Evolutionary conservation across 1,284 basidiomycete genomes (phyloP), one percentile per base, ranked within the genome.

Genomic region (Limonomyces culmigenus): DNA sequence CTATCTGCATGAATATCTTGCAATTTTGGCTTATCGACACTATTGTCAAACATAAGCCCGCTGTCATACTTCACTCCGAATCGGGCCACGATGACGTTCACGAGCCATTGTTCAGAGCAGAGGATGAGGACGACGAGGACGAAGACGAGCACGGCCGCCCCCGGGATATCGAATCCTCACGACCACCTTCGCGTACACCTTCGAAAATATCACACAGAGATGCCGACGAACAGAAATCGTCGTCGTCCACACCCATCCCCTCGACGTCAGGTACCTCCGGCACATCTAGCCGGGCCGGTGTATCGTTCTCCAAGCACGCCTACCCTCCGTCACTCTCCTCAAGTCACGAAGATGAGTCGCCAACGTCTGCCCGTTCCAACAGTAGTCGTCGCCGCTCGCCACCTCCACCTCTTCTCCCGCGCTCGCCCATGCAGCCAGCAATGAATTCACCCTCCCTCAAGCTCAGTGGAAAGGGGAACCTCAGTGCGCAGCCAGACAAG

Each of bases 1-100:
- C 92, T 1, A 77, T 92, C 41, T 63, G 80, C 39, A 95, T 95
- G 89, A 96, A 91, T 53, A 60, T 91, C 34, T 45, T 89, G 14
- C 88, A 93, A 52, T 86, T 86, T 60, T 86, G 83, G 83, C 58
- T 85, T 34, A 84, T 85, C 39, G 83, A 87, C 55, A 84, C 84
- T 0, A 85, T 88, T 42, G 79, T 88, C 50, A 87, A 56, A 20
- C n/a, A 27, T n/a, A 27, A 27, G 23, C 36, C 55, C 29, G 43
- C 56, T 3, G 47, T 62, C 12, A 49, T 56, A 27, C 48, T 65
- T 19, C 62, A 60, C 27, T 40, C 61, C 3, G 56, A 63, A 36
- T 43, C 48, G 0, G 44, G 54, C n/a, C 44, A 48, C n/a, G 45
- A 55, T 30, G 47, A 50, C 2, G 70, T 70, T 41, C 58, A 60